Evolutionary conservation across 257 asterid species (phyloP).

Genomic region (Euphrasia confusa): DNA sequence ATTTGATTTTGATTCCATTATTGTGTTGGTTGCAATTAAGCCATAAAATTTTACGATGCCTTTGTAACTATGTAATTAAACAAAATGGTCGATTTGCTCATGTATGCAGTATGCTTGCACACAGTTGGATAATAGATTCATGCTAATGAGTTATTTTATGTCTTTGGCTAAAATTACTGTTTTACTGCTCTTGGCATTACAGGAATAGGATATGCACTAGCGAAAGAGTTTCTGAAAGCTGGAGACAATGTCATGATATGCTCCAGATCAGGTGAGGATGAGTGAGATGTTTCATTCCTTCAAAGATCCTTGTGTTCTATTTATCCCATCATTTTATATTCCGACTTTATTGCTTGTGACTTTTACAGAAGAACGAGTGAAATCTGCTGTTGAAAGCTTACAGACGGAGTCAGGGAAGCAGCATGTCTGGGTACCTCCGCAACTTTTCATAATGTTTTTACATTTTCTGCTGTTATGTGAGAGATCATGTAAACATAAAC

Average conservation of each 20-base stretch:
- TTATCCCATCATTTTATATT: not conserved
- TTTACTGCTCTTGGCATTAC: conserved; percentile 18
- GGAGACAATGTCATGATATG: conserved; percentile 89
- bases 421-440: conserved; percentile 98
- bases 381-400: conserved; percentile 61
- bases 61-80: not conserved
- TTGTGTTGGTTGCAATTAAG: not conserved
- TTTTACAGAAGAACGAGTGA: conserved; percentile 69
- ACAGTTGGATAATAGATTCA: not conserved
- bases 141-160: not conserved
- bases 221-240: conserved; percentile 77
- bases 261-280: conserved; percentile 71
- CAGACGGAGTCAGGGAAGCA: conserved; percentile 81
- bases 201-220: conserved; percentile 97
- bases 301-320: not conserved
- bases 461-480: conserved; percentile 12
- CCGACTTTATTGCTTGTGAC: conserved; percentile 12
- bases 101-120: not conserved
- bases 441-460: conserved; percentile 27
- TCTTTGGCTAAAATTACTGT: not conserved
- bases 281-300: not conserved
- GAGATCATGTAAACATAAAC: conserved; percentile 13
- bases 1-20: not conserved
- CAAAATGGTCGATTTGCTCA: not conserved
- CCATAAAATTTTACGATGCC: not conserved